Base-by-base conservation (phyloP, 1,284 basidiomycete species). In the Sanghuangporus sanghuang region DNA sequence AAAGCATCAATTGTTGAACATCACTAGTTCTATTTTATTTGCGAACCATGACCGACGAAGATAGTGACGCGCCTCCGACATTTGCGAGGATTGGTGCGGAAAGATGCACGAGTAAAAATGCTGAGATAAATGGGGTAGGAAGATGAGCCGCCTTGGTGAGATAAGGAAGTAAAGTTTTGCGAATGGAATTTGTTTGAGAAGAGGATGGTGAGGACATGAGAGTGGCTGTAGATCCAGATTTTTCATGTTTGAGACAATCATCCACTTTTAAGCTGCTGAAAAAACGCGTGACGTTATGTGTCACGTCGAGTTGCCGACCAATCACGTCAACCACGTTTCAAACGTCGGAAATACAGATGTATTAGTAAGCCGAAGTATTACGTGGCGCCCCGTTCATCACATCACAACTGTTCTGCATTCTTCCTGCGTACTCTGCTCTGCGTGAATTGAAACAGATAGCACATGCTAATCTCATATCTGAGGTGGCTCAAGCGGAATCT, bases 11-110 rank as follows among this genome's bases (percentile, higher is more conserved):
- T n/a, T 6, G 21, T 46, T 2, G 21, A 46, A n/a, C 9, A 46
- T 3, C 21, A 46, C 16, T 36, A 63, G 16, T 40, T 39, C n/a
- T 6, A 27, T 16, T 54, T 39, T 46, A 36, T 38, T 40, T 21
- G 73, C 77, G 62, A 63, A 88, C 90, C 89, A 92, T 88, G 39
- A 83, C 82, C 69, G 83, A 83, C 0, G 87, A 89, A 6, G 90
- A 78, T 18, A 86, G 67, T 7, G 76, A 78, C 0, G 87, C 82
- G 0, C 90, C 89, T 7, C 90, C 89, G 0, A 90, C 39, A 66
- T 79, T 88, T 1, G 88, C 88, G 14, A 86, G 69, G 1, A 80
- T 74, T 1, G 90, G 90, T 0, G 90, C 87, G 2, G 85, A 79
- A 14, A 92, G 76, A 71, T 93, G 90, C 44, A 90, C 78, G 11